Conservation (phyloP, 768 basidiomycete species). For the Lactarius hengduanensis region DNA sequence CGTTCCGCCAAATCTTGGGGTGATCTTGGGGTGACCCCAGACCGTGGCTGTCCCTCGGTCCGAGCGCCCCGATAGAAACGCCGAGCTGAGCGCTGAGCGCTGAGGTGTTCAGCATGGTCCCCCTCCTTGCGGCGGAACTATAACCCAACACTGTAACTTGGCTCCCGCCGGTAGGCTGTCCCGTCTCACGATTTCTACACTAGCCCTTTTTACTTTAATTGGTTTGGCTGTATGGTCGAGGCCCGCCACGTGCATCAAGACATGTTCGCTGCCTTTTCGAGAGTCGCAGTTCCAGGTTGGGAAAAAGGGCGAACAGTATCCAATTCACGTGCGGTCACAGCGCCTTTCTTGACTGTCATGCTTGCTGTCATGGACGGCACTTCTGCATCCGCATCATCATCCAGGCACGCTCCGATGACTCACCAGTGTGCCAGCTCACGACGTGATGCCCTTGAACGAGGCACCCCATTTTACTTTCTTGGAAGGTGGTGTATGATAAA, state of each 20-base stretch:
- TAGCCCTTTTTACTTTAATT: neutral
- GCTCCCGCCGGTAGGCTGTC: neutral
- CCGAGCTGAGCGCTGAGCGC: neutral
- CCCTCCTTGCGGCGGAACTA: neutral
- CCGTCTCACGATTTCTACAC: neutral
- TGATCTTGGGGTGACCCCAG: neutral
- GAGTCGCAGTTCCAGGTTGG: neutral
- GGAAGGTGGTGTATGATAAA: neutral
- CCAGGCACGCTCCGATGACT: neutral
- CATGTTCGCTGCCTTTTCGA: neutral
- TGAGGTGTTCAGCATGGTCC: neutral
- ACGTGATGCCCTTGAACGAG: neutral
- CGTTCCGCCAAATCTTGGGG: neutral
- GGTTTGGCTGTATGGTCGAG: neutral
- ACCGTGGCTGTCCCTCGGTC: neutral
- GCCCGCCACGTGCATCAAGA: neutral
- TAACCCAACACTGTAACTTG: neutral
- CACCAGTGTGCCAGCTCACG: neutral
- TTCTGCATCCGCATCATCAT: neutral
- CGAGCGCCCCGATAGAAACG: slow-evolving; percentile 6
- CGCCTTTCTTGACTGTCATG: neutral
- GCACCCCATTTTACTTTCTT: neutral
- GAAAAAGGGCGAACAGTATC: neutral
- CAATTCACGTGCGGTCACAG: slow-evolving; percentile 8
- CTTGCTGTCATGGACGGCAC: neutral